Base-by-base conservation (phyloP, 768 basidiomycete species). In the Cubamyces lactineus region DNA sequence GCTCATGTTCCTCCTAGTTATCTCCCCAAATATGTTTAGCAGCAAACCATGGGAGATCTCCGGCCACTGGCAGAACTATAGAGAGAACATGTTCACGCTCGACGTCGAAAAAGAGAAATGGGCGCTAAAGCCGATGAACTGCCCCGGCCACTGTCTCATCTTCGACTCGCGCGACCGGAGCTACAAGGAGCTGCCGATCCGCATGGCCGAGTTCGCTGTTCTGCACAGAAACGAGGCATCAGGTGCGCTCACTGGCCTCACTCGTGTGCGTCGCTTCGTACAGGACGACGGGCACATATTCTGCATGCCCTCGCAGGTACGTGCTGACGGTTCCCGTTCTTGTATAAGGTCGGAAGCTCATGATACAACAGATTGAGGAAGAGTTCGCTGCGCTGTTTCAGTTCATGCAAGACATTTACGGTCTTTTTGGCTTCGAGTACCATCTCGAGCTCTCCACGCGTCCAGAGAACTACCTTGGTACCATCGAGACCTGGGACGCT, bases 71-170 rank as follows among this genome's bases (percentile, higher is more conserved):
- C 86, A 93, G 70, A 96, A 98, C 74, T 99, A 98, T 80, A 88
- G 91, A 73, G 96, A 98, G 54, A 94, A 94, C 77, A 99, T 99
- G 97, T 99, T 98, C 79, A 74, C 82, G 47, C 86, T 98, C 60
- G 91, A 96, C 59, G 77, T 98, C 59, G 97, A 99, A 76, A 98
- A 98, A 78, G 95, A 98, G 77, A 85, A 85, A 71, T 99, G 94
- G 86, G 96, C 84, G 0, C 82, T 98, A 61, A 97, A 98, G 77
- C 97, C 97, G n/a, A 99, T 99, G 97, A 99, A 99, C 76, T 98
- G 97, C 79, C 97, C 92, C 0, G 96, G 96, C 4, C 97, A 98
- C 73, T 95, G 92, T 75, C 75, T 98, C 52, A 92, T 99, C 68
- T 99, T 98, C 71, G 96, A 94, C 76, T 90, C 92, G 24, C 84